Base-by-base conservation (phyloP, 192 early-diverging fungal species). In the Coemansia sp. region DNA sequence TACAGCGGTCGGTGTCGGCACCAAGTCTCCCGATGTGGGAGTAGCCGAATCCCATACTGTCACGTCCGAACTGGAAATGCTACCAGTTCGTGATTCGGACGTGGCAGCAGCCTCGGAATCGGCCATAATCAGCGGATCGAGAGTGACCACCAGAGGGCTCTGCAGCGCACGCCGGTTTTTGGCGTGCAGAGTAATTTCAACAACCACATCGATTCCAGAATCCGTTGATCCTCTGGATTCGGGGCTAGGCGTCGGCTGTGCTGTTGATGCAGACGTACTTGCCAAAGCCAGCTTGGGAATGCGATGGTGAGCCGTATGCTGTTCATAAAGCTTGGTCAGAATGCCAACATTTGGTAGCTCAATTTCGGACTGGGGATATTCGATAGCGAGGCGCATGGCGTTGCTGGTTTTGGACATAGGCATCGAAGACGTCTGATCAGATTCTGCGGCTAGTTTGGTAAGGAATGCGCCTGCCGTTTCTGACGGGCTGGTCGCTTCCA, bases 311-410 rank as follows among this genome's bases (percentile, higher is more conserved):
- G 26, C 23, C 41, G 39, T 21, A 8, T 11, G 21, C 30, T 41
- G 20, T 6, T 16, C 40, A 17, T 50, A 23, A 26, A 41, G 38
- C 7, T 40, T 37, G 36, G 39, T 40, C 9, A 23, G 30, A 31
- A n/a, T 51, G 49, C 58, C 40, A 31, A 60, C 31, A 26, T 32
- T 38, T 6, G 48, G 53, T 0, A 42, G 45, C 38, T 42, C 36
- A 3, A 51, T 31, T 2, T 64, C 47, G 6, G 46, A 31, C 47
- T 56, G 47, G 0, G 53, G 62, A 18, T 56, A 64, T 17, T 56
- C 62, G 15, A 64, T 56, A 14, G 32, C 62, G 18, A 64, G n/a
- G 5, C 23, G 48, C 30, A 42, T 49, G 0, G 40, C 30, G 11
- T 38, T 40, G n/a, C 15, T 11, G 14, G 20, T 48, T 6, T 23